Evolutionary conservation across 331 rosid species (phyloP), one percentile per base, ranked within the genome.

Genomic region (Acacia pycnantha): DNA sequence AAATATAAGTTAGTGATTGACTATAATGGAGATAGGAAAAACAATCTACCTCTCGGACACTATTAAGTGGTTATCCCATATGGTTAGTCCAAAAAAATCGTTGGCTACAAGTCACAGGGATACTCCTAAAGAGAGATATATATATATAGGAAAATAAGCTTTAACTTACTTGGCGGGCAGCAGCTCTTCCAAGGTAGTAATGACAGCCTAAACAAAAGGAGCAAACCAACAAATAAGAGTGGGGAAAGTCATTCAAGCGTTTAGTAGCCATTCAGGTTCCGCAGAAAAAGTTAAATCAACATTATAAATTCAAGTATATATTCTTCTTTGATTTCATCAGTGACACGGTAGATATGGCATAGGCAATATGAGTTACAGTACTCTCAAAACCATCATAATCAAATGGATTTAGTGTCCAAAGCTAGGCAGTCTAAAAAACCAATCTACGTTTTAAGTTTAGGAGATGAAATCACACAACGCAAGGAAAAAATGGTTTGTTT

Each of bases 101-200:
- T 59, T 56, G 12, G 1, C 18, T n/a, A 62, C 14, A 62, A 41
- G 33, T 37, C 53, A 77, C 5, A 47, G 67, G 46, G 80, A 73
- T 27, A 47, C 14, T 24, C 54, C 48, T 74, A 24, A 64, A 29
- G 31, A n/a, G n/a, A 68, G 11, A 40, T 53, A 50, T 6, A 50
- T 47, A 47, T 13, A 48, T 41, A 16, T 18, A 11, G 79, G 54
- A 78, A 74, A 77, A 53, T 56, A 79, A 66, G 66, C 47, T 85
- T 69, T 11, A 80, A 77, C 90, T 88, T 83, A 88, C 90, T 85
- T 62, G 35, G 79, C 81, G 61, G 77, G 79, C 74, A 46, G 85
- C 19, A 24, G 53, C 85, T 82, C 29, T 73, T 37, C 76, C 46
- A 72, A 71, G 56, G 68, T n/a, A 46, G 62, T 65, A 44, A 56